Conservation (phyloP, 2,329 filamentous ascomycete genomes). For the Colletotrichum lindemuthianum region DNA sequence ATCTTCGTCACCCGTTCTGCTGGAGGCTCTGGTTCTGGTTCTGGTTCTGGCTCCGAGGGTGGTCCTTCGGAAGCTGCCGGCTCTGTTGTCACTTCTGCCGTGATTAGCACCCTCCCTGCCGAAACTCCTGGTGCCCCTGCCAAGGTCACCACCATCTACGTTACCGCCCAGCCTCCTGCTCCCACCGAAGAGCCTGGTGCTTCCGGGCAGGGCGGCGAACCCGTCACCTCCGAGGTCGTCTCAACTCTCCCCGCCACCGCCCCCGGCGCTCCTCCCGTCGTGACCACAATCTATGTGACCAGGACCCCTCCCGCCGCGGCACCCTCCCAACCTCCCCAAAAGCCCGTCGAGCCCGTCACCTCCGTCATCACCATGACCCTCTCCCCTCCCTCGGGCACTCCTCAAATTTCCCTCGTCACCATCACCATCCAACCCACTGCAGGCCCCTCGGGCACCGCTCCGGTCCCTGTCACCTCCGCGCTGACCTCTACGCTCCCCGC, state of each 20-base stretch:
- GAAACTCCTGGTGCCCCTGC: neutral
- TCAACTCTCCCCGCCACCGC: slow-evolving; percentile 25
- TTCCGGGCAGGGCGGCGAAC: neutral
- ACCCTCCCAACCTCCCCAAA: slow-evolving; percentile 9
- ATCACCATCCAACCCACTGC: slow-evolving; percentile 32
- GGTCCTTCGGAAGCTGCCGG: neutral
- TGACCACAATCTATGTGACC: slow-evolving; percentile 22
- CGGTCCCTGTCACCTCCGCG: slow-evolving; percentile 19
- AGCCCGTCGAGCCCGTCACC: slow-evolving; percentile 29
- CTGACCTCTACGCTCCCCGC: slow-evolving; percentile 31
- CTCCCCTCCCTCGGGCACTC: slow-evolving; percentile 18
- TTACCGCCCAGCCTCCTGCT: slow-evolving; percentile 2
- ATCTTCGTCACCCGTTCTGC: slow-evolving; percentile 22
- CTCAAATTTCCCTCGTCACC: slow-evolving; percentile 27
- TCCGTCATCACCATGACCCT: slow-evolving; percentile 35
- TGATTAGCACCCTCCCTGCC: slow-evolving; percentile 21
- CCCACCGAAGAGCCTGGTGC: slow-evolving; percentile 4
- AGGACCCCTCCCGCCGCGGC: neutral
- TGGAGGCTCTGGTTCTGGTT: neutral
- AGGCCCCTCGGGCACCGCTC: slow-evolving; percentile 16
- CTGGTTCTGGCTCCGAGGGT: neutral
- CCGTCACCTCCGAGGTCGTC: slow-evolving; percentile 18
- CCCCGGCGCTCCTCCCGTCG: slow-evolving; percentile 6
- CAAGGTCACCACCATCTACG: slow-evolving; percentile 5
- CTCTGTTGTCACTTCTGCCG: slow-evolving; percentile 7